These are phyloP conservation scores for Metarhizium sp. DNA, from an alignment of 2,329 filamentous ascomycete species.

Conservation along the genomic window DNA sequence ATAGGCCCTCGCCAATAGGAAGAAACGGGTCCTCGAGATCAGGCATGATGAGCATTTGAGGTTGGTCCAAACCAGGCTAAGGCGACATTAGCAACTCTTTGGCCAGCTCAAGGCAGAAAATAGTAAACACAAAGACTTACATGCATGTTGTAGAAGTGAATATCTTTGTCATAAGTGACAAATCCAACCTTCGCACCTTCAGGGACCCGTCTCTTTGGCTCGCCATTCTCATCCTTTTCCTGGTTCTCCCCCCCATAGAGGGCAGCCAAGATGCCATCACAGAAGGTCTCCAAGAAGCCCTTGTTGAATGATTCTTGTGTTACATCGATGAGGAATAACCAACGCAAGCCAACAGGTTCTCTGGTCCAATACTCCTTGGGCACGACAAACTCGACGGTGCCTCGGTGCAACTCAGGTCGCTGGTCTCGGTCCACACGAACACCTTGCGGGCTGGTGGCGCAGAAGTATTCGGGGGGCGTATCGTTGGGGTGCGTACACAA, in stretches of 20 bases:
- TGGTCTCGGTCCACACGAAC: conserved; percentile 81
- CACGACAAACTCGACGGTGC: conserved; percentile 92
- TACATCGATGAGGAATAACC: conserved; percentile 88
- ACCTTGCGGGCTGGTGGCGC: conserved; percentile 78
- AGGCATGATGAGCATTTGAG: conserved; percentile 98
- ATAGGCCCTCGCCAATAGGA: conserved; percentile 81
- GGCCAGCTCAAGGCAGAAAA: background rate
- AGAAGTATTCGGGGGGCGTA: conserved; percentile 84
- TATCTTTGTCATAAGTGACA: conserved; percentile 90
- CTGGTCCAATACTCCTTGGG: conserved; percentile 99
- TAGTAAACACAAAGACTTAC: conserved; percentile 36
- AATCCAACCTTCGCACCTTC: conserved; percentile 83
- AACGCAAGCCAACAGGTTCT: conserved; percentile 78
- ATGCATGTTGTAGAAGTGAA: conserved; percentile 96
- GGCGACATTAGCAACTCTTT: conserved; percentile 9
- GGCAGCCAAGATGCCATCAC: conserved; percentile 75
- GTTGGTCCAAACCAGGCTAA: conserved; percentile 66
- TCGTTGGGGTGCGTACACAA: conserved; percentile 97
- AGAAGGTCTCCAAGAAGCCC: conserved; percentile 83
- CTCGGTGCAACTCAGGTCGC: conserved; percentile 78
- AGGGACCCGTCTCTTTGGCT: conserved; percentile 53
- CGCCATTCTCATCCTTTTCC: conserved; percentile 39
- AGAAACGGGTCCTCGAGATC: conserved; percentile 96
- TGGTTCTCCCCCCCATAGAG: conserved; percentile 63
- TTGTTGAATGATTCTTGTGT: conserved; percentile 86